Base-by-base conservation (phyloP, 345 rosid genomes). In the Trapa bicornis region DNA sequence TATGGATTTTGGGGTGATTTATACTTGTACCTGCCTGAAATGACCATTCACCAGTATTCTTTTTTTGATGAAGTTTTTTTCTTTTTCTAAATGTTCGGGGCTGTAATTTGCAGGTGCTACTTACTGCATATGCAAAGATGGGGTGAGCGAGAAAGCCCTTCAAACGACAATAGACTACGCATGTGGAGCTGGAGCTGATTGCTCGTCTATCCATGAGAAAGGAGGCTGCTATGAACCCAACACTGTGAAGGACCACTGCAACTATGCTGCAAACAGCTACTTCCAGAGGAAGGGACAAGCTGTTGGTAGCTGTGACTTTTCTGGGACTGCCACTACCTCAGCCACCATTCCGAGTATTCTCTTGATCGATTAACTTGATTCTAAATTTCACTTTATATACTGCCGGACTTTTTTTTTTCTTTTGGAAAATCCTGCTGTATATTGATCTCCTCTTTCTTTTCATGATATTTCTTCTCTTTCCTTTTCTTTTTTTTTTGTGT, bases 211-310 rank as follows among this genome's bases (percentile, higher is more conserved):
- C 76, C 74, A 74, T 35, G 87, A 83, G 75, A 80, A 36, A 61
- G 99, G 96, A 47, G 75, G 73, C 38, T 94, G 99, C 76, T 94
- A 61, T 72, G 76, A 82, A 33, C 99, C 96, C 53, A 87, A 94
- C 84, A 87, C 92, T 33, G 68, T 91, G 43, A 91, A 86, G 69
- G 86, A 81, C 70, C 99, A 94, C 85, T 94, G 99, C 77, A 81
- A 73, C 72, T 94, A 85, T 74, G 97, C 97, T 37, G 99, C 73
- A 5, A 94, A 94, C 75, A 91, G 84, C 71, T 91, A 87, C 71
- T 94, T 77, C 80, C 97, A 94, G 75, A 87, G 22, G 78, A 79
- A 87, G 38, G 81, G 82, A 56, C 89, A 83, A 79, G 32, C 37
- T 76, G 0, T 39, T 35, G 93, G 82, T 0, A 84, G 79, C 84